These are phyloP conservation scores for Solanum tacnaense DNA, from an alignment of 257 asterid species.

Conservation along the genomic window DNA sequence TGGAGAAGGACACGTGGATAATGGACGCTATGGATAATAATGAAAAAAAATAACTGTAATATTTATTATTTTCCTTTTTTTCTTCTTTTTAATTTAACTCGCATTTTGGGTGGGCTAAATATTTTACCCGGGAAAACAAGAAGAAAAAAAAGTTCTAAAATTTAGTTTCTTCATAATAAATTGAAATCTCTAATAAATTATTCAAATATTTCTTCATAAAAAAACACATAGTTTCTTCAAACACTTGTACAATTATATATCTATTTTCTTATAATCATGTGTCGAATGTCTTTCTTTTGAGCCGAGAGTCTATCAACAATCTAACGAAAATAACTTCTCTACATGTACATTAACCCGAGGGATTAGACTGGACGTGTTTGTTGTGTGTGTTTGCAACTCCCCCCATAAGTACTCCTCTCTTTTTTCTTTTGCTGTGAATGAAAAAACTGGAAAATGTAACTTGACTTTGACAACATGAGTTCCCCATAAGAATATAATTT, in stretches of 20 bases:
- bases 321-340: no score
- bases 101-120: neutral
- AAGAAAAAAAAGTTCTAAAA: neutral
- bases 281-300: no score
- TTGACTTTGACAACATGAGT: neutral
- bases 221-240: neutral
- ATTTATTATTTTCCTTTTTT: neutral
- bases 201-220: neutral
- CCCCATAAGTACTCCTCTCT: neutral
- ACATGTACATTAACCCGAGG: no score
- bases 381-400: neutral
- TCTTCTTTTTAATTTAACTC: neutral
- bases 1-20: conserved; percentile 2
- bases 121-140: neutral
- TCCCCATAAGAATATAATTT: neutral
- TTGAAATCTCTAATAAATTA: neutral
- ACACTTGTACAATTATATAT: neutral
- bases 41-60: neutral
- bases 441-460: neutral
- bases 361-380: neutral
- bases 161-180: no score
- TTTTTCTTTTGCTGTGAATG: neutral
- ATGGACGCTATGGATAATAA: neutral
- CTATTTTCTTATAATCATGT: no score
- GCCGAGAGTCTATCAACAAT: neutral